Base-by-base conservation (phyloP, 1,284 basidiomycete species). In the Xerocomus amazonicus region DNA sequence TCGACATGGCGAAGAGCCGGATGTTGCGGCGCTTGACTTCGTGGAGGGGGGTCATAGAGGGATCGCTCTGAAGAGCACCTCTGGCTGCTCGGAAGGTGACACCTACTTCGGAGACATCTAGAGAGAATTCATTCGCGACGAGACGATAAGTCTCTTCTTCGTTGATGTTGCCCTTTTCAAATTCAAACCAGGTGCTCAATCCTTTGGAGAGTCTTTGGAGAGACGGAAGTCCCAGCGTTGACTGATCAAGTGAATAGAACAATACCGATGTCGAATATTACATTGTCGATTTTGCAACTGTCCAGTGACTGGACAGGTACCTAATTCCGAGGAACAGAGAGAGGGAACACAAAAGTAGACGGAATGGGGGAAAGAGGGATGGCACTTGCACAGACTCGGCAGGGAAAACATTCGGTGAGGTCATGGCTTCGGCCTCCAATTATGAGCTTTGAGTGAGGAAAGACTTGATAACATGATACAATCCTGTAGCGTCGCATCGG, bases 171-270 rank as follows among this genome's bases (percentile, higher is more conserved):
- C 56, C 60, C 28, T 59, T 59, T 10, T 59, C 61, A 23, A 63
- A 63, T 28, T 59, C 58, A 4, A 59, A 61, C 61, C 59, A 59
- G 1, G 32, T 53, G 6, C 9, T 61, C 19, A 14, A 60, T 55
- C 1, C 40, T 43, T 13, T 39, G 47, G 2, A 63, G 23, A 4
- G 35, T 59, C 16, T 39, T 5, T 2, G 59, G 33, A 6, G 59
- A 42, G 43, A 60, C 44, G 12, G 61, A 59, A 6, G 56, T 61
- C 29, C 42, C 42, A 0, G 61, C 55, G 29, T 51, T 31, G 28
- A 54, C 51, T 12, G 61, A 63, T 50, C 29, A 60, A 6, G 59
- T 54, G 33, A 63, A 63, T 17, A 63, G 32, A 2, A 59, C 58
- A 13, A 63, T 58, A 8, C 59, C 60, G 6, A 59, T 35, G 31